Evolutionary conservation across 257 asterid species (phyloP).

Genomic region (Apocynum venetum): DNA sequence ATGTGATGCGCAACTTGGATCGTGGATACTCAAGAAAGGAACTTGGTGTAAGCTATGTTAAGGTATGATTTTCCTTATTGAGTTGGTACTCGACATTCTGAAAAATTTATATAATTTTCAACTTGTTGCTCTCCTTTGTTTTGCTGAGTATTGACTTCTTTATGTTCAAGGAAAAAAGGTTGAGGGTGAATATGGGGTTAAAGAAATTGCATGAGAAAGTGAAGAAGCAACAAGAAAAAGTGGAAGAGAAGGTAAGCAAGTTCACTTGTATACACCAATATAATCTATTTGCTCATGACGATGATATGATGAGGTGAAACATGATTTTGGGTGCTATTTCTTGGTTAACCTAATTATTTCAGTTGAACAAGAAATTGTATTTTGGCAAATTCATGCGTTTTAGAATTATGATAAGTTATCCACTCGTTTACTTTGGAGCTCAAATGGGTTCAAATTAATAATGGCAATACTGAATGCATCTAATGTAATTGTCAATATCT

Average conservation of each 20-base stretch:
- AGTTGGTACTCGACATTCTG: not conserved
- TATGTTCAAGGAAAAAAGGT: conserved; percentile 44
- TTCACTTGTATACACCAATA: not conserved
- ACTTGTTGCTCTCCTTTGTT: conserved; percentile 1
- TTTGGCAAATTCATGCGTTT: not conserved
- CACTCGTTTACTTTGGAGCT: not conserved
- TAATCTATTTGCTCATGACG: not conserved
- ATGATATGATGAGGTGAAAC: not conserved
- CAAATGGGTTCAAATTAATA: too few species aligned
- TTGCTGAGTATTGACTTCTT: conserved; percentile 16
- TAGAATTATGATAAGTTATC: not conserved
- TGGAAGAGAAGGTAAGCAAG: conserved; percentile 51
- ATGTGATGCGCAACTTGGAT: conserved; percentile 73
- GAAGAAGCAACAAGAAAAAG: conserved; percentile 65
- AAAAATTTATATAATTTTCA: not conserved
- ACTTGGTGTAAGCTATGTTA: conserved; percentile 62
- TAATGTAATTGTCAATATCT: too few species aligned
- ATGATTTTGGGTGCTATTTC: not conserved
- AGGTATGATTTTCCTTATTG: conserved; percentile 28
- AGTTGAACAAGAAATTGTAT: not conserved
- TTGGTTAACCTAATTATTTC: not conserved
- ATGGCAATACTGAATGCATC: not conserved
- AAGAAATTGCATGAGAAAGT: conserved; percentile 55
- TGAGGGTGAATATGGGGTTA: conserved; percentile 52
- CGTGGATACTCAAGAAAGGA: conserved; percentile 69